phyloP scores from a whole-genome alignment of 176 grass and related monocot species.

The Carex littledalei region DNA sequence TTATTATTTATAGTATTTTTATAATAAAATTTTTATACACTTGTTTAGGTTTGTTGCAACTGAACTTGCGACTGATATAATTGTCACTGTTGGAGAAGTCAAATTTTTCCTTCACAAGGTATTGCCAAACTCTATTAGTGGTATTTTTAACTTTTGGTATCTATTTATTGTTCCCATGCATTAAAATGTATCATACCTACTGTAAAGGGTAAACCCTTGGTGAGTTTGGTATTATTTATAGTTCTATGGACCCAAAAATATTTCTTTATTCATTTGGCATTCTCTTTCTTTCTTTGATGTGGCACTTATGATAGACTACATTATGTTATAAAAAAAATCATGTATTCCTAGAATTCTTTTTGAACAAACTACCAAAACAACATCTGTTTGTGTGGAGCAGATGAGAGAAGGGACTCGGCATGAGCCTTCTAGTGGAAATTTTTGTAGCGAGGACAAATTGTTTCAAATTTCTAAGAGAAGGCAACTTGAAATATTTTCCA shows the following conservation, averaged over 20 bases:
- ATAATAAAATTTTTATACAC: background rate
- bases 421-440: background rate
- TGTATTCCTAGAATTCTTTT: background rate
- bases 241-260: background rate
- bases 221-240: background rate
- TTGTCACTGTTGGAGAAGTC: constrained; percentile 63
- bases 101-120: constrained; percentile 99
- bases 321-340: background rate
- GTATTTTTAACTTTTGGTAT: background rate
- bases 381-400: background rate
- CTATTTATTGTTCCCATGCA: background rate
- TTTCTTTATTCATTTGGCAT: background rate
- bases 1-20: constrained; percentile 21
- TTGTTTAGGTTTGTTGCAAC: constrained; percentile 92
- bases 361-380: background rate
- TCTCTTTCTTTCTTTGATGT: background rate
- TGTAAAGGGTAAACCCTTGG: background rate
- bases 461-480: background rate
- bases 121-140: background rate
- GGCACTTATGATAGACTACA: background rate
- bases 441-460: background rate
- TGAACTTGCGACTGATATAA: constrained; percentile 81
- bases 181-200: background rate
- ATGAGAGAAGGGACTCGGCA: background rate
- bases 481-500: background rate